Base-by-base conservation (phyloP, 1,284 basidiomycete species). In the Irpex sp. region DNA sequence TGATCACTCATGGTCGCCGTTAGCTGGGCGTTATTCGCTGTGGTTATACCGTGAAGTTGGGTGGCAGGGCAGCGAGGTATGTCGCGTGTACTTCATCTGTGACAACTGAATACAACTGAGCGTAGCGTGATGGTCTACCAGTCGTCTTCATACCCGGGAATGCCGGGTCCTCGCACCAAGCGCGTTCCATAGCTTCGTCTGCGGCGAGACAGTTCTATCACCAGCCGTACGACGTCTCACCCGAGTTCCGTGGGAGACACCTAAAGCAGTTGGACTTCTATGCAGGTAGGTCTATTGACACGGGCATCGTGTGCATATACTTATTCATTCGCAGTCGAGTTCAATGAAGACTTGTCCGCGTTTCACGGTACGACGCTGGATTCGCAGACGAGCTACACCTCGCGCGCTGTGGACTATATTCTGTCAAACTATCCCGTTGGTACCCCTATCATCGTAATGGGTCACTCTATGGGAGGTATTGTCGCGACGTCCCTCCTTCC, bases 381-480 rank as follows among this genome's bases (percentile, higher is more conserved):
- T 57, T 85, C 93, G 5, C 92, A 99, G 74, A 91, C 88, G 19
- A 75, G 79, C 16, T 99, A 93, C 73, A 82, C 93, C 16, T 80
- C 84, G 33, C 79, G 83, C 53, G 88, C 90, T 5, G 83, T 98
- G 56, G 74, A 78, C 4, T 92, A 91, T 66, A 89, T 99, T 58
- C 82, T 94, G 36, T 85, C 85, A 0, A 76, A 85, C 33, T 98
- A 98, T 71, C 85, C 84, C 0, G 65, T 77, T 1, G 72, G 78
- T 39, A 91, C 85, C 0, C 68, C 76, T 35, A 85, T 98, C 55
- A 84, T 91, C 37, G 72, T 99, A 60, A 78, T 98, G 67, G 96
- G 91, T 0, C 96, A 99, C 72, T 98, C 96, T 12, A 99, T 99
- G 97, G 97, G 97, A n/a, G 97, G 97, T 2, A 79, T 98, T 51